phyloP scores from a whole-genome alignment of 2,329 filamentous ascomycete species.

The Claviceps sp. region DNA sequence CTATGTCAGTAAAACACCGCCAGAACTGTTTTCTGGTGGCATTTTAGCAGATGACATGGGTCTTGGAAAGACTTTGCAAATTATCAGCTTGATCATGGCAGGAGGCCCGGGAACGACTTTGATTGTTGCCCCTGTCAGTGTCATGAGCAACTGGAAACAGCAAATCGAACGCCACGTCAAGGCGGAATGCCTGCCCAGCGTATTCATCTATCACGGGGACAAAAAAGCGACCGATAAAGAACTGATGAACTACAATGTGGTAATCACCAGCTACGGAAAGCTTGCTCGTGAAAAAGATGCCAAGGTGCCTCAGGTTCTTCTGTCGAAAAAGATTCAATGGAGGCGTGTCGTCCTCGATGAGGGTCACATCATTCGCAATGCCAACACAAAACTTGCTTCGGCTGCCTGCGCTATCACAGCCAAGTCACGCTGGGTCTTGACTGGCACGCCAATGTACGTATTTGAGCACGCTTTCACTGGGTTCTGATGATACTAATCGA shows the following conservation, averaged over 20 bases:
- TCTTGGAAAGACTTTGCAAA: constrained; percentile 75
- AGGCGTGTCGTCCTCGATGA: constrained; percentile 70
- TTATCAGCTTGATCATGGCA: constrained; percentile 63
- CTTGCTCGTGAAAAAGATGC: constrained; percentile 50
- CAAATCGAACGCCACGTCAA: constrained; percentile 65
- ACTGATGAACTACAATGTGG: constrained; percentile 55
- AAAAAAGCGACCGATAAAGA: constrained; percentile 42
- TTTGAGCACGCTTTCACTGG: background rate
- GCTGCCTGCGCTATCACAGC: constrained; percentile 56
- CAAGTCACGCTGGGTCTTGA: constrained; percentile 64
- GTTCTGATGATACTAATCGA: constrained; percentile 12
- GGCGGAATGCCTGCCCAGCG: constrained; percentile 44
- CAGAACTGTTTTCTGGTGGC: constrained; percentile 60
- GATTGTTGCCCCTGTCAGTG: constrained; percentile 68
- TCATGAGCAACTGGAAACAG: constrained; percentile 83
- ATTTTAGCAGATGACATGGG: constrained; percentile 88
- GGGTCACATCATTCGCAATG: constrained; percentile 71
- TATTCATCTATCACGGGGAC: constrained; percentile 63
- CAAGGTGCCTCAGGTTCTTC: constrained; percentile 26
- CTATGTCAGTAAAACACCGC: constrained; percentile 44
- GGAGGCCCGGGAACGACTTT: constrained; percentile 50
- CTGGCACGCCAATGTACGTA: constrained; percentile 63
- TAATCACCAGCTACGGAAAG: constrained; percentile 76
- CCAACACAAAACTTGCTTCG: constrained; percentile 55
- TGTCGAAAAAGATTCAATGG: constrained; percentile 43